These are phyloP conservation scores for Mycena vulgaris DNA, from an alignment of 768 basidiomycete species.

Conservation along the genomic window DNA sequence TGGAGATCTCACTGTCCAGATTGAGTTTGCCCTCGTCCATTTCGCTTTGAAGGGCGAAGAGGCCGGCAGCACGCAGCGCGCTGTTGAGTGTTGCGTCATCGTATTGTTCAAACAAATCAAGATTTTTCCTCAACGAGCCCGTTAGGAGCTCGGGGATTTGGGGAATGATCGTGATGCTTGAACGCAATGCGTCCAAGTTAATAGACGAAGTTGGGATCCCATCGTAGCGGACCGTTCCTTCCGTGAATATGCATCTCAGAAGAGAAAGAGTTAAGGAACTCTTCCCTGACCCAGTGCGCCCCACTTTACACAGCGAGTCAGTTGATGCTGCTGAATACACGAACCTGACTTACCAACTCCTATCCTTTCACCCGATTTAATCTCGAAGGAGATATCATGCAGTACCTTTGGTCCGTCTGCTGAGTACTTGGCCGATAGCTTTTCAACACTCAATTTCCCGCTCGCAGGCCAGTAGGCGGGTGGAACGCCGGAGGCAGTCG, in stretches of 20 bases:
- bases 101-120: slow-evolving; percentile 64
- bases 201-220: slow-evolving; percentile 56
- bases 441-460: slow-evolving; percentile 59
- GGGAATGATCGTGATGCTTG: slow-evolving; percentile 62
- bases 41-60: slow-evolving; percentile 53
- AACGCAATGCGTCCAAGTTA: slow-evolving; percentile 62
- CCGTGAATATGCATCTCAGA: slow-evolving; percentile 57
- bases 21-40: slow-evolving; percentile 46
- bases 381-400: slow-evolving; percentile 51
- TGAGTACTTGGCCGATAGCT: slow-evolving; percentile 59
- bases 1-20: slow-evolving; percentile 50
- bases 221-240: slow-evolving; percentile 56
- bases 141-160: slow-evolving; percentile 40
- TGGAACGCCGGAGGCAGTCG: slow-evolving; percentile 50
- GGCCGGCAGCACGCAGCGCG: slow-evolving; percentile 55
- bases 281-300: slow-evolving; percentile 46
- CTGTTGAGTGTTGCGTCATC: slow-evolving; percentile 58
- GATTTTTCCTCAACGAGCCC: not conserved
- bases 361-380: slow-evolving; percentile 63
- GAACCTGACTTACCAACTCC: slow-evolving; percentile 51
- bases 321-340: not conserved
- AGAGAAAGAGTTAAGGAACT: slow-evolving; percentile 59
- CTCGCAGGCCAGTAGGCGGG: slow-evolving; percentile 68
- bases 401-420: slow-evolving; percentile 35
- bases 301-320: slow-evolving; percentile 38